Base-by-base conservation (phyloP, 306 rosid genomes). In the Aeschynomene evenia region DNA sequence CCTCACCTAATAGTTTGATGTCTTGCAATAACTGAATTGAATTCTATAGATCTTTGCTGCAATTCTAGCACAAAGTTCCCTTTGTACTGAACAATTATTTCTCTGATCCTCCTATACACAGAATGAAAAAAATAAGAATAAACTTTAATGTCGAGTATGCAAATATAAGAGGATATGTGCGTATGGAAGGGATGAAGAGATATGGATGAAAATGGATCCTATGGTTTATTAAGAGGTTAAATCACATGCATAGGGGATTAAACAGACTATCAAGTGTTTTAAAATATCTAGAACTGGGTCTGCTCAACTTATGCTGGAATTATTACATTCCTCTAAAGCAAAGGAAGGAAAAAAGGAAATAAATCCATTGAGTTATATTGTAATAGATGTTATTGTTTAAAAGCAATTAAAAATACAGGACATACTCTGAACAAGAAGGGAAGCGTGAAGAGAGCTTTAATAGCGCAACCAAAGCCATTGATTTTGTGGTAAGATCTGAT, bases 1-100 rank as follows among this genome's bases (percentile, higher is more conserved):
- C 45, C 64, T 70, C 78, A 91, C 99, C 96, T 88, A 66, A 94
- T 94, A 81, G 81, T 87, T 63, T 83, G 95, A 83, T 94, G 96
- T 82, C 83, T 89, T 22, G 79, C 75, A 73, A 91, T 83, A 59
- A 94, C 66, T 28, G 92, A 82, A 76, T 87, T 85, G 82, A 94
- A 87, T 70, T 94, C 99, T 13, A 85, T 83, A 81, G 97, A 86
- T 85, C 99, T 91, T 82, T 94, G 99, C 96, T 94, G 99, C 92
- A 91, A 86, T 77, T 94, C 97, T 77, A 94, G 96, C 79, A 84
- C 87, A 68, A 94, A 87, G 82, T 84, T 88, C 72, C 97, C 97
- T 84, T 82, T 85, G 86, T 84, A 80, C 71, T 89, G 96, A 62
- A 58, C 84, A 70, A 85, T 74, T 73, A 91, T 84, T 67, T 89